phyloP scores from a whole-genome alignment of 176 grass and related monocot genomes.

The Oryza officinalis region DNA sequence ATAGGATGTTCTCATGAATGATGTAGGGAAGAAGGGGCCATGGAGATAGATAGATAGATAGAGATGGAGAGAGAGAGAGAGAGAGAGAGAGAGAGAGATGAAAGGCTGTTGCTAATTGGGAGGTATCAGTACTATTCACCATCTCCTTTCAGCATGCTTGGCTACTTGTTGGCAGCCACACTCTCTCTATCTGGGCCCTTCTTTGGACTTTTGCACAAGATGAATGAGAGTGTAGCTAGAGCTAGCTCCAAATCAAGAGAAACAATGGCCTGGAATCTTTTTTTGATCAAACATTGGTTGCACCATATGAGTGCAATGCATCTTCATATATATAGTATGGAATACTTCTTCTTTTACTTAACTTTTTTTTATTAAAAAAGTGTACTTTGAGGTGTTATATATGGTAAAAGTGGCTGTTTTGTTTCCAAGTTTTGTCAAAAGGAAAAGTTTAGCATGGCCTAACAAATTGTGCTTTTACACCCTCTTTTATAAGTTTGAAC shows the following conservation, averaged over 20 bases:
- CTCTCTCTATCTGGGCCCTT: constrained; percentile 27
- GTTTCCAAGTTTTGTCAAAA: constrained; percentile 25
- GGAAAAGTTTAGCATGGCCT: constrained; percentile 23
- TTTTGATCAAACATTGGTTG: constrained; percentile 35
- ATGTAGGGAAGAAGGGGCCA: constrained; percentile 37
- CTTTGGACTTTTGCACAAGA: constrained; percentile 50
- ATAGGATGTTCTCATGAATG: constrained; percentile 87
- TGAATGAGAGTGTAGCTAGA: constrained; percentile 29
- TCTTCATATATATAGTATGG: constrained; percentile 23
- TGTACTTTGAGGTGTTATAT: constrained; percentile 14
- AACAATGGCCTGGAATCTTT: constrained; percentile 43
- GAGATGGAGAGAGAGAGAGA: background rate
- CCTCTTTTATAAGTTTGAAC: constrained; percentile 24
- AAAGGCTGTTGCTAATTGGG: constrained; percentile 73
- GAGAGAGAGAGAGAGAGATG: constrained; percentile 33
- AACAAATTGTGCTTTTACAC: constrained; percentile 7
- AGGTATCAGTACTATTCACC: constrained; percentile 60
- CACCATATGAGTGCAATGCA: constrained; percentile 12
- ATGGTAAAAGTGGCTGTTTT: constrained; percentile 14
- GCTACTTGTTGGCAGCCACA: constrained; percentile 46
- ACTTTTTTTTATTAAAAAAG: background rate
- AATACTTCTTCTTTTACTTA: background rate
- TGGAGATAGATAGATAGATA: constrained; percentile 20
- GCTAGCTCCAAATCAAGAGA: constrained; percentile 33
- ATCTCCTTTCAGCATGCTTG: constrained; percentile 62